phyloP scores from a whole-genome alignment of 1,284 basidiomycete genomes.

The Cutaneotrichosporon cavernicola region DNA sequence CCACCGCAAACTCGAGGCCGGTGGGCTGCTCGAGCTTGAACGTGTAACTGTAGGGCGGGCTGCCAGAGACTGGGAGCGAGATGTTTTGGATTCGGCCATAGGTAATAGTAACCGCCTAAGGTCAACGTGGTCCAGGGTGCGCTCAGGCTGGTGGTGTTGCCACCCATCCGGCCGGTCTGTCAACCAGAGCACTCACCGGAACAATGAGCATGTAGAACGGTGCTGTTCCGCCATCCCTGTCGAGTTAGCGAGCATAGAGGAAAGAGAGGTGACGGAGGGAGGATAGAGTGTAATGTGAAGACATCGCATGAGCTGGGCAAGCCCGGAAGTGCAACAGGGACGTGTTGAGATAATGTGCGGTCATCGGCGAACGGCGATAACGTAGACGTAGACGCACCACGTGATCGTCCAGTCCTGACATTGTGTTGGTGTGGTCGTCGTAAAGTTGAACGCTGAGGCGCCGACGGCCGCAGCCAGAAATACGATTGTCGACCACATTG shows the following conservation, averaged over 20 bases:
- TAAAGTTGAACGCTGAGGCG: slow-evolving; percentile 26
- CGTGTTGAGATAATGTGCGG: too few species aligned
- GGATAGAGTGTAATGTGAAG: too few species aligned
- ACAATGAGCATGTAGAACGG: slow-evolving; percentile 42
- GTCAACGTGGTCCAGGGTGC: slow-evolving; percentile 3
- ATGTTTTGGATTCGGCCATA: slow-evolving; percentile 40
- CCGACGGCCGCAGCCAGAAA: not conserved
- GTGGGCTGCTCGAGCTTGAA: slow-evolving; percentile 38
- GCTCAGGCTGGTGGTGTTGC: not conserved
- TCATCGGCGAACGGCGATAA: too few species aligned
- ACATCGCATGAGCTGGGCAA: too few species aligned
- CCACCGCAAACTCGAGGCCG: slow-evolving; percentile 39
- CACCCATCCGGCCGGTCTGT: not conserved
- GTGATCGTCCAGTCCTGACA: slow-evolving; percentile 42
- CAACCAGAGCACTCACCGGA: slow-evolving; percentile 32
- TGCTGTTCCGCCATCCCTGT: slow-evolving; percentile 41
- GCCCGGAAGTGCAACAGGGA: too few species aligned
- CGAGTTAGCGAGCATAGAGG: slow-evolving; percentile 5
- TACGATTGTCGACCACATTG: not conserved
- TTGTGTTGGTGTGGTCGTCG: slow-evolving; percentile 42
- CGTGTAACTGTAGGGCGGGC: slow-evolving; percentile 27
- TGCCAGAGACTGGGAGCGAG: slow-evolving; percentile 33
- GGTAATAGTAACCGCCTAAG: slow-evolving; percentile 31
- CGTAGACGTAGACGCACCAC: slow-evolving; percentile 31
- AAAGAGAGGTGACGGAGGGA: not conserved